These are phyloP conservation scores for Calonectria montana DNA, from an alignment of 2,329 filamentous ascomycete species.

Conservation along the genomic window DNA sequence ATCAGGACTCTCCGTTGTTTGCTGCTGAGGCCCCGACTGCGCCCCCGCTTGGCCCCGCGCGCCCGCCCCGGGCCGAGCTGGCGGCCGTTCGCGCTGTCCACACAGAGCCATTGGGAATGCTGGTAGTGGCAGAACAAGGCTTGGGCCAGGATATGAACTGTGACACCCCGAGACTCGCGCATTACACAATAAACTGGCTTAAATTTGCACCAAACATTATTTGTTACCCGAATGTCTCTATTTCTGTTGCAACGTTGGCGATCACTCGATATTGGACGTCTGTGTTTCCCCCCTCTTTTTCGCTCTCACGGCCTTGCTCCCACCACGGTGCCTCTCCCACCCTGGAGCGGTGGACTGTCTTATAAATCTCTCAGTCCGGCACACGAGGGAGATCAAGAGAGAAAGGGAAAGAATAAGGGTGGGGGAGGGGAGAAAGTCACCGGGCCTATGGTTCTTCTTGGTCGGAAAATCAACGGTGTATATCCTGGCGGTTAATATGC, in stretches of 20 bases:
- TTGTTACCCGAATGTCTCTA: neutral
- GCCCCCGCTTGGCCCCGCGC: slow-evolving; percentile 30
- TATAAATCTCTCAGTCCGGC: neutral
- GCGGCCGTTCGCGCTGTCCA: neutral
- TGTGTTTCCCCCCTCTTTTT: neutral
- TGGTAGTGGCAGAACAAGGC: neutral
- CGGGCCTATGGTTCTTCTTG: neutral
- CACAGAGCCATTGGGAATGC: neutral
- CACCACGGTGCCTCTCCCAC: neutral
- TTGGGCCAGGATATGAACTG: neutral
- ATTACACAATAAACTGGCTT: neutral
- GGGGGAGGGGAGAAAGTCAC: neutral
- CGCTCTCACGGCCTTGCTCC: no score
- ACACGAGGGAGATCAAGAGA: neutral
- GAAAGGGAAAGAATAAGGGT: neutral
- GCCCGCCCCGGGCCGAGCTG: slow-evolving; percentile 28
- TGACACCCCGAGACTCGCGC: neutral
- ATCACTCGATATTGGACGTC: neutral
- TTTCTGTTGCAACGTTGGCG: neutral
- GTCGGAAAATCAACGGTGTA: neutral
- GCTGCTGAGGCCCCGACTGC: slow-evolving; percentile 17
- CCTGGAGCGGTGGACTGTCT: neutral
- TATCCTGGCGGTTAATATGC: slow-evolving; percentile 1
- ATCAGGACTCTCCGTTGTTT: slow-evolving; percentile 1
- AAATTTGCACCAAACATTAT: neutral